Evolutionary conservation across 192 early-diverging fungal species (phyloP).

Genomic region (Dimargaris verticillata): DNA sequence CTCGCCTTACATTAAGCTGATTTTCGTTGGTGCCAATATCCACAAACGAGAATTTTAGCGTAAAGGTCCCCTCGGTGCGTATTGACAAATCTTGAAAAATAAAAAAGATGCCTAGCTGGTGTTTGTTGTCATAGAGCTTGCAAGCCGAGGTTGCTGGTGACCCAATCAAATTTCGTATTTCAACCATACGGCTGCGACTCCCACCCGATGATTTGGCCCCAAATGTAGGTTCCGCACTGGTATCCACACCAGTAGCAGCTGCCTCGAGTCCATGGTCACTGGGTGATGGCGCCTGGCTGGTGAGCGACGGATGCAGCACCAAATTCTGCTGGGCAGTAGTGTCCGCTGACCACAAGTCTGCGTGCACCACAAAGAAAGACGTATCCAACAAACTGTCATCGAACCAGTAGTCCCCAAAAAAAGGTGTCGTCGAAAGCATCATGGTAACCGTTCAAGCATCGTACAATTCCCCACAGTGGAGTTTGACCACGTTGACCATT

Average conservation of each 20-base stretch:
- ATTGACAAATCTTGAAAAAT: slow-evolving; percentile 68
- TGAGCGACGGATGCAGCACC: slow-evolving; percentile 22
- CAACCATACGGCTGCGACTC: slow-evolving; percentile 11
- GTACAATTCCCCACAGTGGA: not conserved
- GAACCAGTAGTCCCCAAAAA: not conserved
- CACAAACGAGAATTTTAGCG: slow-evolving; percentile 50
- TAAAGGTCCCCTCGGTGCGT: slow-evolving; percentile 53
- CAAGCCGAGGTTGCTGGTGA: slow-evolving; percentile 47
- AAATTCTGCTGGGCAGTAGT: slow-evolving; percentile 21
- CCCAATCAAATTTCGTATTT: slow-evolving; percentile 52
- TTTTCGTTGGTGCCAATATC: slow-evolving; percentile 37
- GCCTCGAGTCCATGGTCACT: not conserved
- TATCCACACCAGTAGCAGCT: not conserved
- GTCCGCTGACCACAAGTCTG: slow-evolving; percentile 32
- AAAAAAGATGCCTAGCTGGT: slow-evolving; percentile 54
- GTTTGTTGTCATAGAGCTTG: slow-evolving; percentile 42
- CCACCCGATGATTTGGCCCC: not conserved
- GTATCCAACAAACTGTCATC: slow-evolving; percentile 23
- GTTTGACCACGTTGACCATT: not conserved
- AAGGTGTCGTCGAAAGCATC: not conserved
- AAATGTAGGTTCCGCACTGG: not conserved
- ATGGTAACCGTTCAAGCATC: not conserved
- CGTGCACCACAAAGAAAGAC: slow-evolving; percentile 30
- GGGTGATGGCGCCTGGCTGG: not conserved
- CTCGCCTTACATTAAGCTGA: slow-evolving; percentile 23